Conservation (phyloP, 768 basidiomycete genomes). For the Brasilioporus rufonigricans region DNA sequence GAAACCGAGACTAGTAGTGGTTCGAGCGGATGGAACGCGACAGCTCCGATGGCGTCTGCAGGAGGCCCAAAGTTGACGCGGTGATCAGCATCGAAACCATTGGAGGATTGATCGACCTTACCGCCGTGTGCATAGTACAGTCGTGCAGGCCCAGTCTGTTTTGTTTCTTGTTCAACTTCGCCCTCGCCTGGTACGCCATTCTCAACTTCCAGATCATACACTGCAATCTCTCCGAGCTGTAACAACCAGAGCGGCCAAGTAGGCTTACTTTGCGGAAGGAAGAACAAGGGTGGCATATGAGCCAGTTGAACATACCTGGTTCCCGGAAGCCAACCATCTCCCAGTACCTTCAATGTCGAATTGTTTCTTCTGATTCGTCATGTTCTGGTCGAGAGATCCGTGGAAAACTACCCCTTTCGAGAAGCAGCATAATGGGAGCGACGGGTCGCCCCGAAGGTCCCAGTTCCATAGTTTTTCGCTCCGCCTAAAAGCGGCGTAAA, state of each 20-base stretch:
- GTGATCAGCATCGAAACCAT: background rate
- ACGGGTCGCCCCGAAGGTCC: slow-evolving; percentile 68
- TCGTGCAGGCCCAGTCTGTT: slow-evolving; percentile 29
- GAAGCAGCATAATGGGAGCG: slow-evolving; percentile 40
- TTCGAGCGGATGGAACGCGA: slow-evolving; percentile 66
- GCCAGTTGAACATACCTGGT: slow-evolving; percentile 63
- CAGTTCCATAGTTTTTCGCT: slow-evolving; percentile 60
- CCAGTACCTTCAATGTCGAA: slow-evolving; percentile 79
- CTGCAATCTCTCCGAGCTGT: slow-evolving; percentile 56
- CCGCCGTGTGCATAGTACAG: slow-evolving; percentile 57
- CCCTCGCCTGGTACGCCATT: slow-evolving; percentile 1
- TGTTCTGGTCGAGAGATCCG: background rate
- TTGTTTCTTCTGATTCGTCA: slow-evolving; percentile 73
- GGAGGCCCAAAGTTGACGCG: background rate
- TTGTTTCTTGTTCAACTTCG: background rate
- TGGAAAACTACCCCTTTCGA: background rate
- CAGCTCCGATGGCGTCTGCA: slow-evolving; percentile 71
- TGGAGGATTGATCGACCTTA: slow-evolving; percentile 27
- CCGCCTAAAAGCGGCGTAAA: slow-evolving; percentile 80
- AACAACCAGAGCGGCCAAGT: too few species aligned
- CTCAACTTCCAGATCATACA: slow-evolving; percentile 56
- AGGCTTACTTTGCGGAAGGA: too few species aligned
- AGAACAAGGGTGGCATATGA: too few species aligned
- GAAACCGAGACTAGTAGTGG: slow-evolving; percentile 62
- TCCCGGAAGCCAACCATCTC: slow-evolving; percentile 60